Evolutionary conservation across 768 basidiomycete species (phyloP), one percentile per base, ranked within the genome.

Genomic region (Lactifluus rugatus): DNA sequence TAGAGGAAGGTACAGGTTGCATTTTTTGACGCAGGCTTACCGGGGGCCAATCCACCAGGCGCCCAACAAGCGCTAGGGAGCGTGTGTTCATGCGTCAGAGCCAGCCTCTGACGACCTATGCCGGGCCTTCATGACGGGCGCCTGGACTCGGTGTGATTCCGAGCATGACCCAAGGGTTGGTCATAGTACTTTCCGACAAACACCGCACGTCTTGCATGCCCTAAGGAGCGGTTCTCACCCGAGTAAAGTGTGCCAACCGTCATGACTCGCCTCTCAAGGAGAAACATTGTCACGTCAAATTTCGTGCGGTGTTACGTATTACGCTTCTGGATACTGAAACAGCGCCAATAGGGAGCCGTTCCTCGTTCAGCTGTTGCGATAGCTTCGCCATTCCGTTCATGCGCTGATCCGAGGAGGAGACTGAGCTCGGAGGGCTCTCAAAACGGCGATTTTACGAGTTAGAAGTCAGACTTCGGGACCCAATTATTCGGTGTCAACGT

Each of bases 21-120:
- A 54, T 39, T 60, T 60, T 57, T 50, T 49, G 45, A 60, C 37
- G 57, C 41, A 46, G 58, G 44, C 58, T 60, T 31, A 54, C 58
- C 51, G 57, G 61, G 60, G 57, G 58, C 34, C 54, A 55, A 60
- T 51, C 49, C 47, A 54, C 10, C 34, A 56, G 23, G 49, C 59
- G 59, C 59, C 36, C 36, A 26, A 51, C 4, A 56, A 49, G 31
- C 59, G 59, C 59, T 11, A 28, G 21, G 5, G 36, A 51, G 54
- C 7, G 48, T 31, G 19, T 34, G 44, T 28, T 55, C n/a, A 51
- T 52, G 37, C 16, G 28, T 55, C 50, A 52, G 50, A 25, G 48
- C 42, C 28, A 39, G 49, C 44, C 23, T 56, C 54, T 32, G 59
- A 52, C 26, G 48, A 37, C n/a, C 52, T 48, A 32, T 41, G 34